Base-by-base conservation (phyloP, 2,329 filamentous ascomycete species). In the Pseudocercospora macadamiae region DNA sequence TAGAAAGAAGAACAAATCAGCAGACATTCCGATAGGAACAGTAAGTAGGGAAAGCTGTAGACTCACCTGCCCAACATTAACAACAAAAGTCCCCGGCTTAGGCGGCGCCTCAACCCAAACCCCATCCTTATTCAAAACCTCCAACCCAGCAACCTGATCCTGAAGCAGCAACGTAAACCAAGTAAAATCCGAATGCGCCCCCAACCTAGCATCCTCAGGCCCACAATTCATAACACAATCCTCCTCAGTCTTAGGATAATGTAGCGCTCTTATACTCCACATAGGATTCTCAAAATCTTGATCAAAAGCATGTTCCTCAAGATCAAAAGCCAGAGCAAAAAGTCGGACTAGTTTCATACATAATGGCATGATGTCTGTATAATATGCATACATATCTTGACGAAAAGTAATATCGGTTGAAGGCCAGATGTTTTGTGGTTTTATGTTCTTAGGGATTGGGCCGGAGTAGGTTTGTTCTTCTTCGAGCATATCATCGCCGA, bases 121-220 rank as follows among this genome's bases (percentile, higher is more conserved):
- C 3, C 74, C 76, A 30, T 76, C 75, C 12, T 67, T 71, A 58
- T 77, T 77, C 2, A 78, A 69, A 0, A 79, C 76, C 55, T 79
- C 74, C 16, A 79, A 70, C 1, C 69, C 71, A 14, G 64, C 63
- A 1, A 69, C 61, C 8, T 55, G 55, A 53, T 70, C 70, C 63
- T 72, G 70, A 7, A 71, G 61, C 1, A 78, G 76, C 6, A 79
- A 69, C 0, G 76, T 78, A 62, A 78, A 74, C 72, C 75, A 78
- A 57, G 71, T 75, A 58, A 77, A 77, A 53, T 78, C 76, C 2
- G 75, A 72, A 54, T 79, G 76, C 0, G 76, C 76, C 8, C 76
- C 75, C 12, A 54, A 25, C 19, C 52, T 75, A 12, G 66, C 55
- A 6, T 63, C 60, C 9, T 45, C 42, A 45, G 42, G 42, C 4